phyloP scores from a whole-genome alignment of 129 eudicot species.

The Lonicera japonica region DNA sequence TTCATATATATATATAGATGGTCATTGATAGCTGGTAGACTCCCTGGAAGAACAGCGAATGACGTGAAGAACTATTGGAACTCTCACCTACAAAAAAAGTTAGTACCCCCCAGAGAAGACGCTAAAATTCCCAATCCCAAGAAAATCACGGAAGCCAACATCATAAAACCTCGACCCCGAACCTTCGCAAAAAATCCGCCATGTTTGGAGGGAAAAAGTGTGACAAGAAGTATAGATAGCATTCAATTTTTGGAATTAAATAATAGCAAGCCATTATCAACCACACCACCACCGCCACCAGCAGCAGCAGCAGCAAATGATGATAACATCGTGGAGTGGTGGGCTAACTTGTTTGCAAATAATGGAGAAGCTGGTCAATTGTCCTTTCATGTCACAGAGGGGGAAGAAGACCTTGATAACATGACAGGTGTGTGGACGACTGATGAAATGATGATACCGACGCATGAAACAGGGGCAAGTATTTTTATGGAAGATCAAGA shows the following conservation, averaged over 20 bases:
- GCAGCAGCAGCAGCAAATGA: too few relatives aligned
- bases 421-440: background rate
- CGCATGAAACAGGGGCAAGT: background rate
- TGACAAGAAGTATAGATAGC: background rate
- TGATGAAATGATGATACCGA: background rate
- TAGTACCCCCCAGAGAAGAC: too few relatives aligned
- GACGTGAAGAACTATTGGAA: constrained; percentile 68
- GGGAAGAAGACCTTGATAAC: background rate
- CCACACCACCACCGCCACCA: background rate
- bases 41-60: constrained; percentile 64
- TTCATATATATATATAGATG: too few relatives aligned
- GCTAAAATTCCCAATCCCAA: background rate
- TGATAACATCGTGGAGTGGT: background rate
- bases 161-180: constrained; percentile 31
- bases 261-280: background rate
- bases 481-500: constrained; percentile 1
- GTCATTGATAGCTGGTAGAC: constrained; percentile 62
- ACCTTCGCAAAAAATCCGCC: constrained; percentile 16
- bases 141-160: background rate
- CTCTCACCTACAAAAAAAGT: constrained; percentile 25
- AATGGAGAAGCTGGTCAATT: background rate
- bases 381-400: background rate
- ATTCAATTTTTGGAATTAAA: background rate
- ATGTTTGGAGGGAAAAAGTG: background rate
- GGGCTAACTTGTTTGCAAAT: constrained; percentile 3